phyloP scores from a whole-genome alignment of 306 rosid species.

The Gynostemma pentaphyllum region DNA sequence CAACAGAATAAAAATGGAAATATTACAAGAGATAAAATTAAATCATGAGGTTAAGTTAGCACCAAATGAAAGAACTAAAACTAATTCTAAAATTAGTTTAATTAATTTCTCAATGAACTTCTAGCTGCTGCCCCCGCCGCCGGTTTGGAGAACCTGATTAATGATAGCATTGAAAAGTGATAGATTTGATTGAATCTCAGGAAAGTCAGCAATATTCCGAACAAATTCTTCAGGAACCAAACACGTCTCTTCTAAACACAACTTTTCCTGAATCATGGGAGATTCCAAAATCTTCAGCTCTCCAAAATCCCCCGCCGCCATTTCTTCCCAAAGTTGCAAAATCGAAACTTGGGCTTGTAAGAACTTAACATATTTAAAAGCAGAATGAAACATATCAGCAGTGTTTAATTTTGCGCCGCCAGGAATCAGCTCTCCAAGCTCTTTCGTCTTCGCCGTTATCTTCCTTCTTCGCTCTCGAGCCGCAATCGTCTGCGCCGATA shows the following conservation, averaged over 20 bases:
- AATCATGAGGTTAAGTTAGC: too few species aligned
- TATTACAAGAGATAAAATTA: too few species aligned
- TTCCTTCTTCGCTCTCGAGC: conserved; percentile 79
- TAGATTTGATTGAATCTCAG: conserved; percentile 22
- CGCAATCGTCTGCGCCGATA: conserved; percentile 52
- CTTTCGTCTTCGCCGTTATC: conserved; percentile 64
- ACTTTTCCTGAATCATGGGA: conserved; percentile 52
- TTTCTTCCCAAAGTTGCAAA: conserved; percentile 33
- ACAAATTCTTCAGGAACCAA: conserved; percentile 39
- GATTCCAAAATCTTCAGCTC: conserved; percentile 32
- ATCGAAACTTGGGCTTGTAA: conserved; percentile 56
- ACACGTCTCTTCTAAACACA: conserved; percentile 54
- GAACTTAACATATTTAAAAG: conserved; percentile 58
- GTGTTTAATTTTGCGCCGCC: conserved; percentile 78
- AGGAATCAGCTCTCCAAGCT: conserved; percentile 67
- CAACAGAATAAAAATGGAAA: too few species aligned
- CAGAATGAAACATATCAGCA: conserved; percentile 80
- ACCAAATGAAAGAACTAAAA: too few species aligned
- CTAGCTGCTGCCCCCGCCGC: not conserved
- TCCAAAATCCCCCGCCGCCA: conserved; percentile 4
- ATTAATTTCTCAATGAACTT: too few species aligned
- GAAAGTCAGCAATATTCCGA: conserved; percentile 20
- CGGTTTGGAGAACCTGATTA: conserved; percentile 11
- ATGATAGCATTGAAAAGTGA: conserved; percentile 25
- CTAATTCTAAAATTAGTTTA: too few species aligned